Conservation (phyloP, 2,329 filamentous ascomycete species). For the Endocalyx cinctus region DNA sequence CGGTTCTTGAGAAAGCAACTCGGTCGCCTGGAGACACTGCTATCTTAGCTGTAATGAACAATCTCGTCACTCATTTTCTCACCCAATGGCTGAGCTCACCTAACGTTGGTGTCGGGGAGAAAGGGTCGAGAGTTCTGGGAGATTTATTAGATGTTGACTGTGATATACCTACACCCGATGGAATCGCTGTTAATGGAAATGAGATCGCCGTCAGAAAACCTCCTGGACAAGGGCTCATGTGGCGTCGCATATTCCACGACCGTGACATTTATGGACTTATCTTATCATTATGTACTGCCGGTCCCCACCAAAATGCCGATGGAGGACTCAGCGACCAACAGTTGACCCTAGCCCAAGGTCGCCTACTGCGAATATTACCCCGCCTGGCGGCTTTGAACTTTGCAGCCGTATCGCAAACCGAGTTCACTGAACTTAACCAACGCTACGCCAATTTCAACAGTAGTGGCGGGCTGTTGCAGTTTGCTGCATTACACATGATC, state of each 20-base stretch:
- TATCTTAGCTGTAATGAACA: conserved; percentile 45
- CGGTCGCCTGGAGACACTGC: conserved; percentile 42
- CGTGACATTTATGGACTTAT: conserved; percentile 41
- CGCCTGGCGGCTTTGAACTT: conserved; percentile 46
- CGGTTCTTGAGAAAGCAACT: conserved; percentile 52
- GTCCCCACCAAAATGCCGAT: conserved; percentile 24
- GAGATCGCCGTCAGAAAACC: conserved; percentile 34
- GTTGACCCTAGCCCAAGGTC: conserved; percentile 47
- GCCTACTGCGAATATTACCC: conserved; percentile 47
- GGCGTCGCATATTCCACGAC: conserved; percentile 48
- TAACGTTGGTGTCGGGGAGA: conserved; percentile 52
- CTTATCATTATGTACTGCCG: conserved; percentile 31
- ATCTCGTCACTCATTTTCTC: conserved; percentile 44
- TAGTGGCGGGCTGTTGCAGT: conserved; percentile 42
- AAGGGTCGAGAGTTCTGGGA: conserved; percentile 44
- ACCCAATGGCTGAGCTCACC: conserved; percentile 48
- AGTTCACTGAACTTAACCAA: conserved; percentile 31
- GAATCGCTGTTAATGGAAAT: conserved; percentile 26
- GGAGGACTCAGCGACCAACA: conserved; percentile 29
- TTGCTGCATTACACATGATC: conserved; percentile 48
- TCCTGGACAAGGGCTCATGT: conserved; percentile 49
- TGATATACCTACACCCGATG: conserved; percentile 29
- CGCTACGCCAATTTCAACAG: conserved; percentile 15
- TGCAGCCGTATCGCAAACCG: conserved; percentile 31
- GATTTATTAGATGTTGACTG: conserved; percentile 54